Evolutionary conservation across 2,329 filamentous ascomycete genomes (phyloP), one percentile per base, ranked within the genome.

Genomic region (Chaetomium olivaceum): DNA sequence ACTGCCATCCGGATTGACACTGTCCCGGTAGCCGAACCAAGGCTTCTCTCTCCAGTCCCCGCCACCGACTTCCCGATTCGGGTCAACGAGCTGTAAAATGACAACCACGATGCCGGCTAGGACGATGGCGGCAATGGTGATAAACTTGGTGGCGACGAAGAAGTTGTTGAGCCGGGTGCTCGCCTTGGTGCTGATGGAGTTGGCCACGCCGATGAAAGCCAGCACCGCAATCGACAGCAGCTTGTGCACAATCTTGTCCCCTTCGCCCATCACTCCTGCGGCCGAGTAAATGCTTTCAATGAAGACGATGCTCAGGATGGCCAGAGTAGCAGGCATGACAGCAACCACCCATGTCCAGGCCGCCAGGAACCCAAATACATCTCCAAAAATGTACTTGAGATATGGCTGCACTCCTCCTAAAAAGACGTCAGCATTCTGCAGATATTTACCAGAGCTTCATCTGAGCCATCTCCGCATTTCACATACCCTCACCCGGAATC

Each of bases 281-380:
- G 83, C 81, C 2, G 85, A 81, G 78, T 82, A 87, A 29, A 87
- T 81, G 68, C 82, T 87, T 73, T 87, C 81, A 64, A 88, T 81
- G 68, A 89, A 89, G 27, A 89, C 85, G 67, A 89, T 88, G 71
- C 83, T 83, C 31, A 89, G 80, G 56, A 89, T 89, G 11, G 86
- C 87, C 66, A 88, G 80, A 0, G 87, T 87, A 0, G 86, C 85
- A 0, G 87, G 87, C 81, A 88, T 89, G 27, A 88, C 83, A 23
- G 83, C 85, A 6, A 89, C 81, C 62, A 89, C 83, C 84, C 87
- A 89, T 0, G 86, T 86, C 87, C 87, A 89, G 0, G 86, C 85
- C 6, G 85, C 85, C 5, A 89, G 74, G 70, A 88, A 89, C n/a
- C 86, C 87, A 58, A 83, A 82, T 2, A 85, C 76, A 58, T 88